Base-by-base conservation (phyloP, 192 early-diverging fungal species). In the Irineochytrium annulatum region DNA sequence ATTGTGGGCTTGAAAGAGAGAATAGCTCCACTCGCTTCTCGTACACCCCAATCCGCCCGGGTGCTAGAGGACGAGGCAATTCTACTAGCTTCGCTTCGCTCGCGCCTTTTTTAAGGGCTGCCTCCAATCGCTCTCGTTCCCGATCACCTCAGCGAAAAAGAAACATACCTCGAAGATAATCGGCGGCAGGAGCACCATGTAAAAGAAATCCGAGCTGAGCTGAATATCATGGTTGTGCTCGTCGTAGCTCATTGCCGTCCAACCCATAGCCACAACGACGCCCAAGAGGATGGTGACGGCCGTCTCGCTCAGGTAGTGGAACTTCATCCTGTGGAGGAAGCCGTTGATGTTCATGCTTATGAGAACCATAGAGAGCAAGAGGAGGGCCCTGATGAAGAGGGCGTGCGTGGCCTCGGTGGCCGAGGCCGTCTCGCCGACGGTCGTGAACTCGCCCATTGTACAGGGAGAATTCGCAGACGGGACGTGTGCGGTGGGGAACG, bases 171-270 rank as follows among this genome's bases (percentile, higher is more conserved):
- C 76, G 59, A 81, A 84, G 43, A 84, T 79, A 49, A 84, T 82
- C 16, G 82, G 82, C 3, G 82, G 82, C 13, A 84, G 73, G 1
- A 84, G 66, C 20, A 84, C 79, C 77, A 84, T 76, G 61, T 78
- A 82, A 41, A 84, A 84, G 51, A 84, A 82, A 51, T 79, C 69
- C 24, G 70, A 72, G 57, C 54, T 57, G 1, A 84, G 64, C 61
- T 80, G 79, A 54, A 82, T 79, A 43, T 75, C 71, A 16, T 43
- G 60, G 62, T 77, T 77, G 30, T 53, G 33, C 28, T 67, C 46
- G 49, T 77, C 76, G 52, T 77, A 77, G 1, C 64, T 62, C 8
- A 81, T 72, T 5, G 73, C 65, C 2, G 73, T 77, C 75, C 75
- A 81, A 29, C 67, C 68, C 57, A 72, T 72, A 43, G 79, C 72